Percentiles rank a stretch among this genome's conserved stretches.
phyloP scores from a whole-genome alignment of 352 stramenopile species.

The Pythium utonaiense region DNA sequence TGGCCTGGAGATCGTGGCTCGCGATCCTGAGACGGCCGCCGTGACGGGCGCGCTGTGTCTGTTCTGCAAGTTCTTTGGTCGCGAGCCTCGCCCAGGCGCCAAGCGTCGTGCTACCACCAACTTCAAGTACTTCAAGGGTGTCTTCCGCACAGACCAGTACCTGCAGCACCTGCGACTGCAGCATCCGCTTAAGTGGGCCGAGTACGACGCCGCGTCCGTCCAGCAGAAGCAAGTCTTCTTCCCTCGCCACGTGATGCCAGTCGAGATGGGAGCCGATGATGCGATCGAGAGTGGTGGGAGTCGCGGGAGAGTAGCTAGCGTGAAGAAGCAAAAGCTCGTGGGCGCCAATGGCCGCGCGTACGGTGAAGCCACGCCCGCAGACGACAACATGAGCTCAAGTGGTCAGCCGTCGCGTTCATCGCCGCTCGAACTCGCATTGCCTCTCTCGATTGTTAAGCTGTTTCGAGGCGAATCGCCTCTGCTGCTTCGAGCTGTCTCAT shows the following conservation, averaged over 20 bases:
- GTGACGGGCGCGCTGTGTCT: conserved; percentile 75
- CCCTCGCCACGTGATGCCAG: too few relatives aligned
- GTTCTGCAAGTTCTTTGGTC: conserved; percentile 71
- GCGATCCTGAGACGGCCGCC: conserved; percentile 40
- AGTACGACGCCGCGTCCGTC: conserved; percentile 50
- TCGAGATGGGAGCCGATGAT: too few relatives aligned
- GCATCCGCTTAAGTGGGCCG: conserved; percentile 57
- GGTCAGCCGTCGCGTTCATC: not conserved
- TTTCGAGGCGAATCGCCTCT: conserved; percentile 1
- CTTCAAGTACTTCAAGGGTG: conserved; percentile 72
- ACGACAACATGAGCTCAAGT: not conserved
- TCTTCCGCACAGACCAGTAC: conserved; percentile 67
- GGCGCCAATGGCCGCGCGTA: not conserved
- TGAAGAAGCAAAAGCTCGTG: not conserved
- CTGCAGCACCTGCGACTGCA: conserved; percentile 68
- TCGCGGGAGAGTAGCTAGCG: too few relatives aligned
- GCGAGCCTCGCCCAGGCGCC: conserved; percentile 46
- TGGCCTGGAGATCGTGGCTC: conserved; percentile 56
- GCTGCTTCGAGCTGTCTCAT: conserved; percentile 3
- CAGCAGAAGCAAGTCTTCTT: conserved; percentile 64
- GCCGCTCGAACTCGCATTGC: not conserved
- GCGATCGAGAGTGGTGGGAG: too few relatives aligned
- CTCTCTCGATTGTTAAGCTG: not conserved
- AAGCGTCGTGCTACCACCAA: conserved; percentile 64
- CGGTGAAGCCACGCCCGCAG: not conserved